Conservation (phyloP, 2,329 filamentous ascomycete genomes). For the Bertia moriformis region DNA sequence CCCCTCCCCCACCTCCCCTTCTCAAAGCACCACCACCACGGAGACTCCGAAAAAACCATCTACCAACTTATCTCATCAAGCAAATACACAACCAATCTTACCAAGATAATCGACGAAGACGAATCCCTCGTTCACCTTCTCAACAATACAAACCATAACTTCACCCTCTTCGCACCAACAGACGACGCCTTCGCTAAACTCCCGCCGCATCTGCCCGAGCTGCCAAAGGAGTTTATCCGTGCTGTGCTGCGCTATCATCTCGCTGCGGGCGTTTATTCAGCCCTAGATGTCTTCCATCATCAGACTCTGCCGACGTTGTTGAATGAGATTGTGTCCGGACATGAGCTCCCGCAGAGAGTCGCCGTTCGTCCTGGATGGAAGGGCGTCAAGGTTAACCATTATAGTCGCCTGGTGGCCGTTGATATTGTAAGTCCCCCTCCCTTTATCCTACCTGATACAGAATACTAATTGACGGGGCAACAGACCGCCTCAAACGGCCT, state of each 20-base stretch:
- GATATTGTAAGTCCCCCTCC: slow-evolving; percentile 44
- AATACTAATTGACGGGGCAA: slow-evolving; percentile 3
- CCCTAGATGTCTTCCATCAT: slow-evolving; percentile 46
- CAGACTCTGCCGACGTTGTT: slow-evolving; percentile 64
- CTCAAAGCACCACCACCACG: too few species aligned
- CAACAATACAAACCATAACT: slow-evolving; percentile 60
- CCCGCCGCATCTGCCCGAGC: slow-evolving; percentile 16
- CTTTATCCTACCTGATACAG: slow-evolving; percentile 1
- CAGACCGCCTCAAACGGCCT: slow-evolving; percentile 65
- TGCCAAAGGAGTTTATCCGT: slow-evolving; percentile 56
- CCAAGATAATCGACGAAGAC: slow-evolving; percentile 60
- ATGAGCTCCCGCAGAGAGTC: slow-evolving; percentile 57
- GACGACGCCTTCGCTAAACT: slow-evolving; percentile 66
- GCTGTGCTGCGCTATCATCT: slow-evolving; percentile 64
- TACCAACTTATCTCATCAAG: slow-evolving; percentile 66
- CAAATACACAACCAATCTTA: slow-evolving; percentile 66
- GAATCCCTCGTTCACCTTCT: slow-evolving; percentile 57
- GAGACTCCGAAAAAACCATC: slow-evolving; percentile 56
- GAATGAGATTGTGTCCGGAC: slow-evolving; percentile 41
- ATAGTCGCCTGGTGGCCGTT: slow-evolving; percentile 52
- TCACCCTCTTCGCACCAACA: slow-evolving; percentile 69
- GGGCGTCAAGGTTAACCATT: slow-evolving; percentile 64
- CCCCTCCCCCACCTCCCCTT: too few species aligned
- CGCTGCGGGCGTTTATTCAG: slow-evolving; percentile 50
- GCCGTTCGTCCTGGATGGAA: slow-evolving; percentile 42